Evolutionary conservation across 2,329 filamentous ascomycete genomes (phyloP).

Genomic region (Sporothrix protearum): DNA sequence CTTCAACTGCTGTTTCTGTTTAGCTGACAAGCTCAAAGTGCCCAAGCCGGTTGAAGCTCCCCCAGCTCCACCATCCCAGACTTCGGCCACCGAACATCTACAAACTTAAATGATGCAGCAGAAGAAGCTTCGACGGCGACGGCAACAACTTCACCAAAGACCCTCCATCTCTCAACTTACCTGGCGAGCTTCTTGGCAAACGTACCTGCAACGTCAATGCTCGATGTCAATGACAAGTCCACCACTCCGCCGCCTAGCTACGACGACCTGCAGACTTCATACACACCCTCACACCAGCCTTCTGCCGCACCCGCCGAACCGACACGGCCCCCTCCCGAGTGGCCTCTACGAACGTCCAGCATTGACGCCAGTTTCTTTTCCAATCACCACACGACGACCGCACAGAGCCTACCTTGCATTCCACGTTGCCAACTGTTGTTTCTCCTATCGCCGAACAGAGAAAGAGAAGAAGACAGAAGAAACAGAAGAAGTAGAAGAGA

Average conservation of each 20-base stretch:
- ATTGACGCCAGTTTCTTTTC: neutral
- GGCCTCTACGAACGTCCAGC: constrained; percentile 1
- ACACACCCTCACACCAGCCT: constrained; percentile 1
- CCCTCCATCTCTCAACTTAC: neutral
- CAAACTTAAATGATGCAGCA: neutral
- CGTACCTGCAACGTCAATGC: neutral
- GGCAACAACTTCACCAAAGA: neutral
- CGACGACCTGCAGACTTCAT: constrained; percentile 5
- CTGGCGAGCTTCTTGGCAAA: neutral
- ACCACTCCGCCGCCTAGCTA: constrained; percentile 22
- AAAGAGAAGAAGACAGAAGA: neutral
- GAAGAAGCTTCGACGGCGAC: neutral
- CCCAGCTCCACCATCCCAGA: constrained; percentile 1
- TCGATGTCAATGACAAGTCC: neutral
- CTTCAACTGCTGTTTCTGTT: neutral
- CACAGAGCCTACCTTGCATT: neutral
- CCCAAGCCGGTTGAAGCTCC: neutral
- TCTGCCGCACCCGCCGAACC: neutral
- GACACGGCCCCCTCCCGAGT: neutral
- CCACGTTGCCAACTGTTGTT: neutral
- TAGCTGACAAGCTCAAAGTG: constrained; percentile 15
- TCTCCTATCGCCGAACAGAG: constrained; percentile 4
- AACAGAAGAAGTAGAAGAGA: no score
- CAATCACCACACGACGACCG: neutral
- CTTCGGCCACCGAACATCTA: neutral